A percentile compares a stretch with the other conserved stretches of the same genome.
Evolutionary conservation across 129 eudicot genomes (phyloP).

Genomic region (Helianthus tuberosus): DNA sequence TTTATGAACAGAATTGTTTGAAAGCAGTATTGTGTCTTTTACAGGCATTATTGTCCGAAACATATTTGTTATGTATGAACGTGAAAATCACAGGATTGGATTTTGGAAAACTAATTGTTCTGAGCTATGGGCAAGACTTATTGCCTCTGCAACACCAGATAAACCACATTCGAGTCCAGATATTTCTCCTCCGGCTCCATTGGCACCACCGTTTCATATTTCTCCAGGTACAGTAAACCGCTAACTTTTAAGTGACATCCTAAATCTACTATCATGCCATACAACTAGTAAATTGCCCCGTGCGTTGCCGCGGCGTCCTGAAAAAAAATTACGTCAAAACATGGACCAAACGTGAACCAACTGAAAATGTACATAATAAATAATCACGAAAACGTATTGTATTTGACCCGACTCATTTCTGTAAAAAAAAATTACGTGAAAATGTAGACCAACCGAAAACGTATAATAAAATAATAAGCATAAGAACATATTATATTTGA

Average conservation of each 20-base stretch:
- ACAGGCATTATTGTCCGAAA: slow-evolving; percentile 89
- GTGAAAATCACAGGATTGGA: slow-evolving; percentile 82
- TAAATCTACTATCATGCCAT: background rate
- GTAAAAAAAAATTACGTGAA: too few species aligned
- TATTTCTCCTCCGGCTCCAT: slow-evolving; percentile 50
- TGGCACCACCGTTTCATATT: slow-evolving; percentile 40
- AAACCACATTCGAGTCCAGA: slow-evolving; percentile 40
- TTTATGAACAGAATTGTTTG: slow-evolving; percentile 1
- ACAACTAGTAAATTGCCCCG: background rate
- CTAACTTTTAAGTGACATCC: slow-evolving; percentile 5
- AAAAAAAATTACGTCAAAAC: too few species aligned
- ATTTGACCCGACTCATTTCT: too few species aligned
- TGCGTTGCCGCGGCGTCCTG: too few species aligned
- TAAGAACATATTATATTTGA: too few species aligned
- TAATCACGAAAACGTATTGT: too few species aligned
- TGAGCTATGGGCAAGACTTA: slow-evolving; percentile 84
- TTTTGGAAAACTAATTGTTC: slow-evolving; percentile 99
- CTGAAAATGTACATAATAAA: too few species aligned
- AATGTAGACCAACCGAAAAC: too few species aligned
- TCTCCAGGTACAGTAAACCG: slow-evolving; percentile 51
- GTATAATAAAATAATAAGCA: too few species aligned
- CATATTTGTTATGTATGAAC: slow-evolving; percentile 90
- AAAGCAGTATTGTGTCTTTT: slow-evolving; percentile 1
- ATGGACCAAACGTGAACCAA: too few species aligned
- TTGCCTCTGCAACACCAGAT: slow-evolving; percentile 38